Conservation (phyloP, 1,284 basidiomycete species). For the Termitomyces sp. region DNA sequence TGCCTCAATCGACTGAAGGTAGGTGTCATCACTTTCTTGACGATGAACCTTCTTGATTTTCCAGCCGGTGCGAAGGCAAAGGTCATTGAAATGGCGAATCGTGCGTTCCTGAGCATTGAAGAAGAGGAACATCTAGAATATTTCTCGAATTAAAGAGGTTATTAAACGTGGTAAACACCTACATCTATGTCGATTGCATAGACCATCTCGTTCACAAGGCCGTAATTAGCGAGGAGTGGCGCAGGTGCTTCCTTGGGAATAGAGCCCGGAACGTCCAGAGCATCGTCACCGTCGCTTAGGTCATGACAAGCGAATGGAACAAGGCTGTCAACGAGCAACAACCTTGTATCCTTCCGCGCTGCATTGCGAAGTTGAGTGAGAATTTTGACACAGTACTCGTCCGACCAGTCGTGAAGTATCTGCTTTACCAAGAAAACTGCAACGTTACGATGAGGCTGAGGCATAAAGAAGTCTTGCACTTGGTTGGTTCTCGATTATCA, state of each 20-base stretch:
- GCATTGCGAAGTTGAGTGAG: constrained; percentile 25
- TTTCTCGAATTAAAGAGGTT: neutral
- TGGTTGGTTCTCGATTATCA: neutral
- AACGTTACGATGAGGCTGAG: constrained; percentile 28
- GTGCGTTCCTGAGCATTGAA: constrained; percentile 3
- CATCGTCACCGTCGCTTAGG: constrained; percentile 5
- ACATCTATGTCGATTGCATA: constrained; percentile 8
- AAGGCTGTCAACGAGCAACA: constrained; percentile 28
- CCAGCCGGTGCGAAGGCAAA: constrained; percentile 9
- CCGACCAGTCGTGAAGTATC: constrained; percentile 34
- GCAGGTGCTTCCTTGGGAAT: constrained; percentile 8
- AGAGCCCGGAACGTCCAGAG: constrained; percentile 5
- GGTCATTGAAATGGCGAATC: constrained; percentile 3
- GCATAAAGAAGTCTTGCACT: constrained; percentile 33
- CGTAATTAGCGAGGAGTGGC: constrained; percentile 17
- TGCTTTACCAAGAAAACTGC: constrained; percentile 29
- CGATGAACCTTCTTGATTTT: constrained; percentile 5
- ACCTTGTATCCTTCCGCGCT: constrained; percentile 21
- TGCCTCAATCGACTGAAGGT: neutral
- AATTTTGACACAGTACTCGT: constrained; percentile 22
- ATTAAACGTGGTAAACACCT: neutral
- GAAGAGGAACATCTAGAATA: neutral
- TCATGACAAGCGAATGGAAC: constrained; percentile 14
- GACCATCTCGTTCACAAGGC: constrained; percentile 10
- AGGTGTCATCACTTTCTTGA: neutral